Evolutionary conservation across 805 yeast genomes (phyloP), one percentile per base, ranked within the genome.

Genomic region (Saccharomycopsis lassenensis): DNA sequence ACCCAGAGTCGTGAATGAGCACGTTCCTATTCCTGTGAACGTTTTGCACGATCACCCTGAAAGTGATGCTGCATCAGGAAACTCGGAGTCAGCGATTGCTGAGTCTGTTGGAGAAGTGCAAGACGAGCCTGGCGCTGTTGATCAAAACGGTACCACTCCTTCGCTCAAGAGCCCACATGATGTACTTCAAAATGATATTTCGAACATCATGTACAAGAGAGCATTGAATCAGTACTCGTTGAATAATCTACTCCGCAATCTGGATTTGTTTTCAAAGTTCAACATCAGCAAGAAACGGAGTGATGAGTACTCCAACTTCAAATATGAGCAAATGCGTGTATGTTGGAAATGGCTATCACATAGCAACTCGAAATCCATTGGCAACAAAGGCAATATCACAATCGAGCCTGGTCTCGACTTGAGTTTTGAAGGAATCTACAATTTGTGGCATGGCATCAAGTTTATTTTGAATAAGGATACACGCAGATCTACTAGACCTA

Each of bases 341-440:
- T 79, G 94, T 0, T 89, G 97, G 97, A 76, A 79, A 51, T 89
- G 97, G 97, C 58, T 89, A 22, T 70, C 74, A 1, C 70, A 82
- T 34, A 84, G 93, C 0, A 68, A 72, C 36, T 72, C 70, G 28
- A 42, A 39, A 18, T 36, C 40, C 22, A 66, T 82, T 1, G 74
- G 74, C 3, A 67, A 67, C 14, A n/a, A n/a, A n/a, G 70, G 75
- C 33, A 79, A 83, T 0, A 61, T 77, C 1, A 78, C 83, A 80
- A 61, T 71, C 2, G 67, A 79, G 4, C 75, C 74, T 17, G 77
- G 71, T 12, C 59, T 84, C 25, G 95, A 89, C 51, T 64, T 89
- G 22, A 87, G 94, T 1, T 86, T 72, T 52, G 78, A 81, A 46
- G 98, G 98, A 5, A 93, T 89, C 2, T 56, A 75, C 19, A 94